Percentiles rank a stretch among this genome's conserved stretches.
These are phyloP conservation scores for Globisporangium alternatum DNA, from an alignment of 352 stramenopile genomes.

Conservation along the genomic window DNA sequence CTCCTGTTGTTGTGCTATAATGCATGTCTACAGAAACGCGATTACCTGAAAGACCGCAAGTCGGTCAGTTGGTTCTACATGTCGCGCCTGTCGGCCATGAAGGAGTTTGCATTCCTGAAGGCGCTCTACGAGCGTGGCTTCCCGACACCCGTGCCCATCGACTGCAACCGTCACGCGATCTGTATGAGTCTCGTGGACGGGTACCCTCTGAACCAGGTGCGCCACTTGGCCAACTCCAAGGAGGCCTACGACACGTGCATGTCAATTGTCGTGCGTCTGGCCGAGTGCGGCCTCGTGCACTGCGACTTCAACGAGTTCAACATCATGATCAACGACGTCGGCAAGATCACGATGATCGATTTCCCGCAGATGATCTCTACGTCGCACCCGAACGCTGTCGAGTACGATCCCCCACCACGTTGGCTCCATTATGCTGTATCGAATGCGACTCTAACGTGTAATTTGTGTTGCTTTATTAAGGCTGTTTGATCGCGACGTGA, in stretches of 20 bases:
- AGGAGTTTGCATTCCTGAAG: constrained; percentile 99
- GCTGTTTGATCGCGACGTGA: constrained; percentile 94
- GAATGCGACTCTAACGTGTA: not conserved
- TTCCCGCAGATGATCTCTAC: constrained; percentile 99
- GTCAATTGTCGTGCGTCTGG: constrained; percentile 95
- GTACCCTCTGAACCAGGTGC: constrained; percentile 95
- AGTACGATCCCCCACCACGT: constrained; percentile 62
- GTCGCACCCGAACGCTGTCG: constrained; percentile 95
- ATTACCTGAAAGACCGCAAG: constrained; percentile 97
- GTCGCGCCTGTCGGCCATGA: constrained; percentile 96
- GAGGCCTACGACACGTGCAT: constrained; percentile 95
- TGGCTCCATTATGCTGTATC: not conserved
- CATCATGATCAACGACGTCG: constrained; percentile 95
- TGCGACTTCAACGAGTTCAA: constrained; percentile 99
- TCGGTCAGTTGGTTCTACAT: constrained; percentile 99
- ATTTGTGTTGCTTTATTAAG: constrained; percentile 23
- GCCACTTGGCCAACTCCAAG: constrained; percentile 89
- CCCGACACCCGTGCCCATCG: constrained; percentile 96
- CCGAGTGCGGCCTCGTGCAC: constrained; percentile 97
- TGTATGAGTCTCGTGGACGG: constrained; percentile 96
- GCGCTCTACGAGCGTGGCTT: constrained; percentile 96
- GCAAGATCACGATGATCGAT: constrained; percentile 99
- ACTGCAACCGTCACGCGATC: constrained; percentile 97
- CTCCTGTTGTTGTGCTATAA: not conserved
- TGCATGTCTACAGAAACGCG: constrained; percentile 88